Percentiles rank a stretch among this genome's conserved stretches.
phyloP scores from a whole-genome alignment of 2,329 filamentous ascomycete species.

The Orbilia quercus region DNA sequence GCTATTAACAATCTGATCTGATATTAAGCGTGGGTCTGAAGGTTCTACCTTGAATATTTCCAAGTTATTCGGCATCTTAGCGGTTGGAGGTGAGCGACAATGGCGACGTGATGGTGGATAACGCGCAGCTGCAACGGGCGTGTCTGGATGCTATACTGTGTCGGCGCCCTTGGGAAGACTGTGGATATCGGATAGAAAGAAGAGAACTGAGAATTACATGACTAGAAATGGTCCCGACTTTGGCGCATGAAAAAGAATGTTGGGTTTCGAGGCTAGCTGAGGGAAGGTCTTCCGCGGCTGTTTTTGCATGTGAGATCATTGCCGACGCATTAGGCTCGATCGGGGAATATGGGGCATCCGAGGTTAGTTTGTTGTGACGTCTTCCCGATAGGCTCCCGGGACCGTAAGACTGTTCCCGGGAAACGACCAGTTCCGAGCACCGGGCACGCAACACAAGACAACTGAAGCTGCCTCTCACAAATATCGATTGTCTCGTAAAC shows the following conservation, averaged over 20 bases:
- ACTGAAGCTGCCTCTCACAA: too few species aligned
- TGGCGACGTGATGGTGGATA: not conserved
- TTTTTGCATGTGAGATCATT: conserved; percentile 57
- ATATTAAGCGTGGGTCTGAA: not conserved
- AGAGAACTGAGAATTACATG: conserved; percentile 37
- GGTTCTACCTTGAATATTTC: not conserved
- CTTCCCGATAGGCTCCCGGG: too few species aligned
- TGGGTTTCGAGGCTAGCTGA: too few species aligned
- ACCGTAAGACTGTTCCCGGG: too few species aligned
- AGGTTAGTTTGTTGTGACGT: conserved; percentile 42
- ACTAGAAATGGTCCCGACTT: conserved; percentile 10
- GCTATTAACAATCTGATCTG: conserved; percentile 2
- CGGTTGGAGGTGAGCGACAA: not conserved
- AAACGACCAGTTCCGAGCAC: too few species aligned
- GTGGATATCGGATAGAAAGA: conserved; percentile 18
- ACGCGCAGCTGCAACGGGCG: conserved; percentile 4
- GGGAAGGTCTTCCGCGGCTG: conserved; percentile 48
- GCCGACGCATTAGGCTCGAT: conserved; percentile 30
- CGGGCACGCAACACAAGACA: too few species aligned
- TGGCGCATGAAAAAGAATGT: conserved; percentile 53
- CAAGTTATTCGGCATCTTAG: conserved; percentile 14
- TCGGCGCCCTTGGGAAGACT: conserved; percentile 9
- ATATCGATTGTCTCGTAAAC: too few species aligned
- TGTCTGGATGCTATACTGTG: not conserved
- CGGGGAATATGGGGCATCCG: conserved; percentile 31